These are phyloP conservation scores for Iris macrosiphon DNA, from an alignment of 106 monocot genomes.

Conservation along the genomic window DNA sequence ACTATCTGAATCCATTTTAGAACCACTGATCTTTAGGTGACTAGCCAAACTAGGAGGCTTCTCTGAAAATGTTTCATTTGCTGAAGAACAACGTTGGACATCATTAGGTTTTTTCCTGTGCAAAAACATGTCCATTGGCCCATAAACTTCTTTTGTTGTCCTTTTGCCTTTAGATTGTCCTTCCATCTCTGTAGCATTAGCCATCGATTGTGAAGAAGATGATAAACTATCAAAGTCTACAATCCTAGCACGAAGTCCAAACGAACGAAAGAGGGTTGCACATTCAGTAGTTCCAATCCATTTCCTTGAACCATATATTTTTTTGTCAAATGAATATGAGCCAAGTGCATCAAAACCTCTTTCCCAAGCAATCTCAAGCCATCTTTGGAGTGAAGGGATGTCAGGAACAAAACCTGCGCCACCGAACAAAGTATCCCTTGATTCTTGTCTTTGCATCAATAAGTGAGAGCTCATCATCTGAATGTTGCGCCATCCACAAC, in stretches of 20 bases:
- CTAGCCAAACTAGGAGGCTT: background rate
- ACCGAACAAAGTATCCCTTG: constrained; percentile 66
- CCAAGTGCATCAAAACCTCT: constrained; percentile 70
- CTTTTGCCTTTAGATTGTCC: constrained; percentile 17
- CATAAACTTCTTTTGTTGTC: constrained; percentile 25
- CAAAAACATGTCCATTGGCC: constrained; percentile 93
- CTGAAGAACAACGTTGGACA: constrained; percentile 7
- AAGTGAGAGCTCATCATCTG: constrained; percentile 96
- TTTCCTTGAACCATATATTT: constrained; percentile 63
- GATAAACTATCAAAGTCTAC: constrained; percentile 79
- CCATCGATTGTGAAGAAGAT: constrained; percentile 18
- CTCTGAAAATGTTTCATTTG: background rate
- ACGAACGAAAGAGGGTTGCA: constrained; percentile 79
- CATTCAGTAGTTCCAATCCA: constrained; percentile 99
- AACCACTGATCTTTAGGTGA: background rate
- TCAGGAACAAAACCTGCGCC: constrained; percentile 90
- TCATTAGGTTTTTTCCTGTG: background rate
- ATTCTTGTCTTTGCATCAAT: constrained; percentile 60
- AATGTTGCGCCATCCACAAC: constrained; percentile 97
- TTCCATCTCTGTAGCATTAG: background rate
- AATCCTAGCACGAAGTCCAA: constrained; percentile 78
- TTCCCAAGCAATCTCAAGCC: constrained; percentile 97
- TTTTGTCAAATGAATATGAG: constrained; percentile 42
- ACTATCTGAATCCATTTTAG: constrained; percentile 5
- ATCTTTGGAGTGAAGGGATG: constrained; percentile 81